phyloP scores from a whole-genome alignment of 1,139 yeast genomes.

The Sugiyamaella neomexicana region DNA sequence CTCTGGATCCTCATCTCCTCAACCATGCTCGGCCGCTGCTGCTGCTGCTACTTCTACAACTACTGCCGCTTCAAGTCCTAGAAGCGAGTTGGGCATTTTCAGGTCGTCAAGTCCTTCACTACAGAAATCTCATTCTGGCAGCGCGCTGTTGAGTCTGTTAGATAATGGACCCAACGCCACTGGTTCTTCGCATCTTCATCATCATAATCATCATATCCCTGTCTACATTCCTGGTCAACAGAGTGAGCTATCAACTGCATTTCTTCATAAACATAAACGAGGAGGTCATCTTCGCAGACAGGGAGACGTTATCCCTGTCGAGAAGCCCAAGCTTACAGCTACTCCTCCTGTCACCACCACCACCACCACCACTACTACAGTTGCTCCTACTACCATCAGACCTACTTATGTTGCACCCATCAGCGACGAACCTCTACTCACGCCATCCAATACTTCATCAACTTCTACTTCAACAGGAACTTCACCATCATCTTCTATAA shows the following conservation, averaged over 20 bases:
- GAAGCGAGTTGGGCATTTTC: not conserved
- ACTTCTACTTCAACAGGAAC: not conserved
- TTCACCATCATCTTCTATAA: not conserved
- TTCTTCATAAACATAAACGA: conserved; percentile 23
- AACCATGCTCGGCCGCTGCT: not conserved
- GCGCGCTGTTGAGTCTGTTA: conserved; percentile 11
- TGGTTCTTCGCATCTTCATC: too few relatives aligned
- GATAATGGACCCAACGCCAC: not conserved
- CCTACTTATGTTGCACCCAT: not conserved
- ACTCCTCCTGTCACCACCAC: not conserved
- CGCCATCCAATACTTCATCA: not conserved
- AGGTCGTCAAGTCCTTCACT: conserved; percentile 7
- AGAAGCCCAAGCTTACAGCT: not conserved
- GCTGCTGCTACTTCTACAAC: not conserved
- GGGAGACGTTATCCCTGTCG: conserved; percentile 4
- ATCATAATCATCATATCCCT: not conserved
- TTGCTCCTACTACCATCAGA: not conserved
- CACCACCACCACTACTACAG: not conserved
- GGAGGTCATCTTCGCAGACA: conserved; percentile 19
- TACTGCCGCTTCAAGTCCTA: not conserved
- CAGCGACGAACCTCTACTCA: not conserved
- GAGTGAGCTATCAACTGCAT: conserved; percentile 23
- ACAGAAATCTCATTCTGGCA: conserved; percentile 15
- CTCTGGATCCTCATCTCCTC: conserved; percentile 12
- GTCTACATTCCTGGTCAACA: conserved; percentile 22